phyloP scores from a whole-genome alignment of 2,329 filamentous ascomycete genomes.

The Parastagonospora avenae region DNA sequence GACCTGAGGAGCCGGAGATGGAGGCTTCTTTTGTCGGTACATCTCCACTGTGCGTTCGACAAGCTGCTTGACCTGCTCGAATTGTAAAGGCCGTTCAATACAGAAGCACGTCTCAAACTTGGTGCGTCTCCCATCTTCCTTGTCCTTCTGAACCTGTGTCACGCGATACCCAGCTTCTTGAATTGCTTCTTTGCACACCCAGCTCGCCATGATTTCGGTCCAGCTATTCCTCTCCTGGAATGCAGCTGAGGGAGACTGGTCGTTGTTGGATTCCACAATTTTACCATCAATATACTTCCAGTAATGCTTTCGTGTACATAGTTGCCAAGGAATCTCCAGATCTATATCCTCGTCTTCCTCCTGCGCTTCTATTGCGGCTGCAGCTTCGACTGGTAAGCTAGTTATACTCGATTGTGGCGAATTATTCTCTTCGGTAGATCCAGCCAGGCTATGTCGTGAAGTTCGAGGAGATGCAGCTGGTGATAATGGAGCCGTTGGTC shows the following conservation, averaged over 20 bases:
- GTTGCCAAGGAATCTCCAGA: slow-evolving; percentile 44
- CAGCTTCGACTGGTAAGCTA: slow-evolving; percentile 35
- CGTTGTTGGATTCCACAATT: slow-evolving; percentile 35
- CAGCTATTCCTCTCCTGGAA: slow-evolving; percentile 36
- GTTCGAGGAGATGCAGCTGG: slow-evolving; percentile 32
- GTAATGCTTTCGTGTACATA: slow-evolving; percentile 38
- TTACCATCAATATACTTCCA: slow-evolving; percentile 45
- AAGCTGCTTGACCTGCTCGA: slow-evolving; percentile 41
- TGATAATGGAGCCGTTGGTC: slow-evolving; percentile 31
- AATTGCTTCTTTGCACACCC: slow-evolving; percentile 48
- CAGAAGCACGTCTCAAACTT: slow-evolving; percentile 43
- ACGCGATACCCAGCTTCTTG: slow-evolving; percentile 37
- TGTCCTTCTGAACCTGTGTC: slow-evolving; percentile 41
- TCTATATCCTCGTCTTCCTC: slow-evolving; percentile 37
- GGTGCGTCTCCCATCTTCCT: slow-evolving; percentile 35
- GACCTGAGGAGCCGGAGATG: slow-evolving; percentile 13
- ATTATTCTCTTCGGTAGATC: slow-evolving; percentile 8
- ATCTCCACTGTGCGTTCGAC: slow-evolving; percentile 48
- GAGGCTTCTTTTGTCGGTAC: slow-evolving; percentile 33
- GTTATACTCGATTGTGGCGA: slow-evolving; percentile 30
- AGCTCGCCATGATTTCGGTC: slow-evolving; percentile 46
- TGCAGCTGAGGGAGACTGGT: slow-evolving; percentile 30
- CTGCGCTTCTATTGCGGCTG: slow-evolving; percentile 38
- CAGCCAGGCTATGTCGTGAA: slow-evolving; percentile 19
- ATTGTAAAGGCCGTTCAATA: slow-evolving; percentile 41